Evolutionary conservation across 2,329 filamentous ascomycete species (phyloP).

Genomic region (Xylaria sp.): DNA sequence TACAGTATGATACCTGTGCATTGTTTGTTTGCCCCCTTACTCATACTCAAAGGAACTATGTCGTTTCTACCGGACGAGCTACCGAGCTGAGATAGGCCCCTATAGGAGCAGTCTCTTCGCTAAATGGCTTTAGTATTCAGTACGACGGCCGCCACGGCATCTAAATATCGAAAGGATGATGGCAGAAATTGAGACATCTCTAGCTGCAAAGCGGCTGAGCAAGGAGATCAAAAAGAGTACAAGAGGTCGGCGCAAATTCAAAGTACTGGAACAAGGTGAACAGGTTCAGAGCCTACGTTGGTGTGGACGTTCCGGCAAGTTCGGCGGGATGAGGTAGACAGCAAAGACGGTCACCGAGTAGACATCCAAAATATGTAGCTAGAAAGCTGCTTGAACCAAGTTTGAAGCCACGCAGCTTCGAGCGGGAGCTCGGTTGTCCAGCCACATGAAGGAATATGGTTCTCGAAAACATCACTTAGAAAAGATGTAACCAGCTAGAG

Average conservation of each 20-base stretch:
- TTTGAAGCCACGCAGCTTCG: constrained; percentile 40
- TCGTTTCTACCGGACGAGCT: constrained; percentile 3
- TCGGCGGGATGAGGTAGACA: constrained; percentile 45
- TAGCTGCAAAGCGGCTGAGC: constrained; percentile 45
- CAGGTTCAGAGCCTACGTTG: constrained; percentile 42
- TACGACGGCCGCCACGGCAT: neutral
- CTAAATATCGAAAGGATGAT: constrained; percentile 27
- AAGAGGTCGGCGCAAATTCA: constrained; percentile 41
- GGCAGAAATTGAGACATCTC: constrained; percentile 43
- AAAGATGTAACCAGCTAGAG: constrained; percentile 41
- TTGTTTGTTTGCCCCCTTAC: constrained; percentile 40
- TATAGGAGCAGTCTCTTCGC: neutral
- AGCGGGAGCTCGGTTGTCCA: constrained; percentile 20
- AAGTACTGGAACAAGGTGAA: constrained; percentile 44
- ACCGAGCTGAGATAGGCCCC: neutral
- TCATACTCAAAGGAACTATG: constrained; percentile 5
- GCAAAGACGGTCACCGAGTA: constrained; percentile 39
- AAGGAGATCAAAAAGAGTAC: constrained; percentile 44
- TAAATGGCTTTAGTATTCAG: neutral
- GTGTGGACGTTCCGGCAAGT: constrained; percentile 42
- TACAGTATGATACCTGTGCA: constrained; percentile 19
- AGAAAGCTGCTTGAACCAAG: constrained; percentile 42
- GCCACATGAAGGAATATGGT: constrained; percentile 35
- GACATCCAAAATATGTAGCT: constrained; percentile 44
- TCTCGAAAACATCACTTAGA: constrained; percentile 42